phyloP scores from a whole-genome alignment of 352 stramenopile species.

The Thraustochytrium sp. region DNA sequence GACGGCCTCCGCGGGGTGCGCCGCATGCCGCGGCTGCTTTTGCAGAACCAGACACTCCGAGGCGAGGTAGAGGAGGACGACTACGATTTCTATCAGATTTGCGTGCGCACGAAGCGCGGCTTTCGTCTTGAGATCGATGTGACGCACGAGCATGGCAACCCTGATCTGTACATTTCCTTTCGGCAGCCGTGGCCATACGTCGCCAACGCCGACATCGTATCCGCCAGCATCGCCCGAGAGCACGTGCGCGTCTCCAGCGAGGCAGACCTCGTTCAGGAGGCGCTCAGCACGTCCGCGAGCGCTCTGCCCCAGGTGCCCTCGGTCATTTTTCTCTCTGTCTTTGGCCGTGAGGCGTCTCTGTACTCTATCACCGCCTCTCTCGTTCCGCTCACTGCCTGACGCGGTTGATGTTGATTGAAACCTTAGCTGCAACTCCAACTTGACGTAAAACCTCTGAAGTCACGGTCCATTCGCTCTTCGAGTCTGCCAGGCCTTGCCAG shows the following conservation, averaged over 20 bases:
- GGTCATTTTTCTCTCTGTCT: not conserved
- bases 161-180: conserved; percentile 29
- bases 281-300: not conserved
- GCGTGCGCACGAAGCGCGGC: not conserved
- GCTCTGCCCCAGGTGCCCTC: not conserved
- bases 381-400: no score
- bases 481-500: no score
- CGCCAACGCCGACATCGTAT: conserved; percentile 15
- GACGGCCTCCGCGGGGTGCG: not conserved
- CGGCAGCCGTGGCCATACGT: not conserved
- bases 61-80: conserved; percentile 2
- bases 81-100: conserved; percentile 31
- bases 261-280: conserved; percentile 19
- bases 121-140: not conserved
- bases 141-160: conserved; percentile 6
- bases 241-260: not conserved
- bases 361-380: not conserved
- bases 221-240: not conserved
- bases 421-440: no score
- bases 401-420: no score
- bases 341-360: not conserved
- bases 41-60: not conserved
- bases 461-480: no score
- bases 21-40: not conserved
- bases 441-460: no score